phyloP scores from a whole-genome alignment of 1,284 basidiomycete species.

The Pseudozyma tsukubaensis region DNA sequence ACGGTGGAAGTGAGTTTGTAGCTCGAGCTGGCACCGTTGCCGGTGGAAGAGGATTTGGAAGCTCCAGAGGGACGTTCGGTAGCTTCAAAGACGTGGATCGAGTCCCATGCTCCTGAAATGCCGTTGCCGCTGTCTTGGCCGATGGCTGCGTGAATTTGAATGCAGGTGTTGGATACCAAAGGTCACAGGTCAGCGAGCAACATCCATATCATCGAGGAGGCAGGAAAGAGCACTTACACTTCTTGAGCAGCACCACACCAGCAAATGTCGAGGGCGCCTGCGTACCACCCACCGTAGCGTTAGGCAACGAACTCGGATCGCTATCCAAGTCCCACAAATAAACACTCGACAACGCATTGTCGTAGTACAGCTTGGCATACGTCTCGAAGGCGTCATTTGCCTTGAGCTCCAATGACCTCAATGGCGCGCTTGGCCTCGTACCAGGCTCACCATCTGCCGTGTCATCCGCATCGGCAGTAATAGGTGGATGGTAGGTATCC shows the following conservation, averaged over 20 bases:
- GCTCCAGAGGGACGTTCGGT: constrained; percentile 74
- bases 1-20: constrained; percentile 98
- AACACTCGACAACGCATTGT: constrained; percentile 95
- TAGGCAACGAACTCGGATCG: constrained; percentile 43
- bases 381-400: constrained; percentile 98
- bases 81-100: constrained; percentile 96
- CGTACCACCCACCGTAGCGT: constrained; percentile 25
- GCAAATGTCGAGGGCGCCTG: constrained; percentile 79
- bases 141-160: constrained; percentile 23
- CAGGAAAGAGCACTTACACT: constrained; percentile 75
- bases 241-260: constrained; percentile 95
- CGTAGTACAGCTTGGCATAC: constrained; percentile 97
- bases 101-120: constrained; percentile 86
- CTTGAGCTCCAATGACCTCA: constrained; percentile 89
- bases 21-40: constrained; percentile 81
- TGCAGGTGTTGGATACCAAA: neutral
- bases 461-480: constrained; percentile 64
- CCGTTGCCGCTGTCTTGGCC: constrained; percentile 49
- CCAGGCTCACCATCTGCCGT: constrained; percentile 67
- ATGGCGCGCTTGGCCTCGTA: constrained; percentile 82
- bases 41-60: constrained; percentile 24
- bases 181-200: neutral
- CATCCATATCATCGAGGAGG: neutral
- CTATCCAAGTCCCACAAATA: constrained; percentile 99
- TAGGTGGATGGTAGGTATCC: constrained; percentile 88